Conservation (phyloP, 2,329 filamentous ascomycete genomes). For the Grosmannia clavigera region DNA sequence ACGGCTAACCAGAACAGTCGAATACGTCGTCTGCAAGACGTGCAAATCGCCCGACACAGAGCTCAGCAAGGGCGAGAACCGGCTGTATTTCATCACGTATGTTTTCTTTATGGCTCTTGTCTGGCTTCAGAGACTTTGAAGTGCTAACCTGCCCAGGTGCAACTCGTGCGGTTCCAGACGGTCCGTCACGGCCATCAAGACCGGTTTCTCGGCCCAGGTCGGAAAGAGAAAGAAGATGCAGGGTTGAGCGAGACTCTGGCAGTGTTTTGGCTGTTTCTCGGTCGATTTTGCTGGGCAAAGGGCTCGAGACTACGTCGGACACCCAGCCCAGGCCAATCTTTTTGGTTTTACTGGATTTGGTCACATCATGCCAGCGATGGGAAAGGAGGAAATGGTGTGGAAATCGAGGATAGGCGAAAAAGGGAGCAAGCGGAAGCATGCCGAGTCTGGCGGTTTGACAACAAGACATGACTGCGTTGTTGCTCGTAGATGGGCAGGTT, state of each 20-base stretch:
- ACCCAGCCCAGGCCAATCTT: background rate
- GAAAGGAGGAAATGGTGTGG: background rate
- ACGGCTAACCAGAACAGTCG: conserved; percentile 38
- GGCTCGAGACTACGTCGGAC: background rate
- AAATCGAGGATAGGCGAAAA: background rate
- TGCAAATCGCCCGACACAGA: conserved; percentile 91
- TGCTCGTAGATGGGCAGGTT: background rate
- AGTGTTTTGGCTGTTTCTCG: background rate
- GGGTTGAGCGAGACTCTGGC: conserved; percentile 41
- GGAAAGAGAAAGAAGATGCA: conserved; percentile 96
- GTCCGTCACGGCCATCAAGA: conserved; percentile 96
- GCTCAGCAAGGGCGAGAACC: conserved; percentile 97
- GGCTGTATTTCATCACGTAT: conserved; percentile 86
- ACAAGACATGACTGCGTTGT: background rate
- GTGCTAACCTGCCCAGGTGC: conserved; percentile 6
- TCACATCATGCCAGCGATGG: background rate
- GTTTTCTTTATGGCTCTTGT: background rate
- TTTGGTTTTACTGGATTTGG: background rate
- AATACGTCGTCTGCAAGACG: conserved; percentile 98
- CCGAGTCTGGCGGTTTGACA: background rate
- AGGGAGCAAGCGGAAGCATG: background rate
- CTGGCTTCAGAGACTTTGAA: too few relatives aligned
- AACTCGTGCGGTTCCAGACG: conserved; percentile 58
- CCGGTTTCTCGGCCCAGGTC: conserved; percentile 98
- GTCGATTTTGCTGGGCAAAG: background rate